Evolutionary conservation across 164 flowering plant genomes (phyloP).

Genomic region (Magnolia sinica): DNA sequence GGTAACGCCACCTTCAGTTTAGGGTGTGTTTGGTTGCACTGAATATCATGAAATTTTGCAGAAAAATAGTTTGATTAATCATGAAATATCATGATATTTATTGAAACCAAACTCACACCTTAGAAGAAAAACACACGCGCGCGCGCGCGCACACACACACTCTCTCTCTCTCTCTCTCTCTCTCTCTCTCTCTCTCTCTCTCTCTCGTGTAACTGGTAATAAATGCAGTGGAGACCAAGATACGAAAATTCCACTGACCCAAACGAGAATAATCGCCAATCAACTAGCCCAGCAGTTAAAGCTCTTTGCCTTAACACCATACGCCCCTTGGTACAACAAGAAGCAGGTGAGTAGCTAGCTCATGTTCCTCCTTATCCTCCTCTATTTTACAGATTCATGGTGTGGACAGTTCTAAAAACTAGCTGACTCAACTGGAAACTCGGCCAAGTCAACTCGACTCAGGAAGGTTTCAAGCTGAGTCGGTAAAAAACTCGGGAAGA

Average conservation of each 20-base stretch:
- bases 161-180: no score
- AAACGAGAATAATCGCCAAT: constrained; percentile 42
- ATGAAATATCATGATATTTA: no score
- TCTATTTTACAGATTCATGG: background rate
- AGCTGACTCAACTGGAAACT: background rate
- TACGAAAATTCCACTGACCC: constrained; percentile 38
- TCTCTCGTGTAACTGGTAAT: background rate
- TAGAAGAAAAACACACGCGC: no score
- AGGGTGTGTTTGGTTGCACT: no score
- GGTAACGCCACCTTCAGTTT: constrained; percentile 19
- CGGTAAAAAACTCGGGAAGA: background rate
- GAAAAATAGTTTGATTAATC: no score
- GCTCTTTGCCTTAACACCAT: constrained; percentile 24
- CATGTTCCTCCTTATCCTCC: background rate
- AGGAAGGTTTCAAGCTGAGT: background rate
- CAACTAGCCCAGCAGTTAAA: constrained; percentile 26
- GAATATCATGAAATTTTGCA: no score
- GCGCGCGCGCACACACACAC: no score
- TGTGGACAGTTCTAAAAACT: background rate
- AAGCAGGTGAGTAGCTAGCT: constrained; percentile 25
- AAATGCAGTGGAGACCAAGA: constrained; percentile 45
- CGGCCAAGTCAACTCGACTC: background rate
- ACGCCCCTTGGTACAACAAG: constrained; percentile 37
- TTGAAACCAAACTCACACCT: no score
- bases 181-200: no score